Base-by-base conservation (phyloP, 169 alveolate species). In the Plasmodium chabaudi region DNA sequence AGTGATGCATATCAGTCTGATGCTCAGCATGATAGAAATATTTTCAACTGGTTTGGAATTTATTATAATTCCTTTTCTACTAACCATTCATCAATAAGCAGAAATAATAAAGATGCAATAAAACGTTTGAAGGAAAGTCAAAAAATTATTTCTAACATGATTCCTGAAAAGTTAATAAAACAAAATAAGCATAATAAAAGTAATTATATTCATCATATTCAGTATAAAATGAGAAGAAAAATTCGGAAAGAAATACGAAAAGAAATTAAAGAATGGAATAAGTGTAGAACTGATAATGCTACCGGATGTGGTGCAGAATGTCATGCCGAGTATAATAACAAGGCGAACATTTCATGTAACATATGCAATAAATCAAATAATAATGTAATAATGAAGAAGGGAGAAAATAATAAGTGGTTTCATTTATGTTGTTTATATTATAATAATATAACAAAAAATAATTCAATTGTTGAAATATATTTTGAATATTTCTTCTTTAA, bases 391-490 rank as follows among this genome's bases (percentile, higher is more conserved):
- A 75, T 75, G 88, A 75, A 61, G 5, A 75, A 65, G 21, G 64
- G 15, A n/a, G 46, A 56, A 13, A 39, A 65, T 12, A 23, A 75
- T 65, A 9, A 46, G 0, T 75, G 88, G 88, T 75, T 46, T 21
- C 88, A 75, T 53, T 2, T 75, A 0, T 75, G 88, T 42, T 75
- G 88, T 5, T 65, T 75, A 15, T 75, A 75, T 56, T 75, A 75
- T 56, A 75, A 75, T 49, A 56, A 63, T 51, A 61, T 75, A 34
- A 63, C 88, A 19, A 75, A 27, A 46, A 25, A 53, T 42, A 25
- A 47, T 46, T 61, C 69, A n/a, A 13, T 75, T 5, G 7, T 12
- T n/a, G 75, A 75, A 25, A 13, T 75, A 0, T 75, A 75, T 34
- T 61, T 75, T 23, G 88, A 75, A 25, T 51, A 17, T 63, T 75